Evolutionary conservation across 2,329 filamentous ascomycete species (phyloP), one percentile per base, ranked within the genome.

Genomic region (Phyllosticta citriasiana): DNA sequence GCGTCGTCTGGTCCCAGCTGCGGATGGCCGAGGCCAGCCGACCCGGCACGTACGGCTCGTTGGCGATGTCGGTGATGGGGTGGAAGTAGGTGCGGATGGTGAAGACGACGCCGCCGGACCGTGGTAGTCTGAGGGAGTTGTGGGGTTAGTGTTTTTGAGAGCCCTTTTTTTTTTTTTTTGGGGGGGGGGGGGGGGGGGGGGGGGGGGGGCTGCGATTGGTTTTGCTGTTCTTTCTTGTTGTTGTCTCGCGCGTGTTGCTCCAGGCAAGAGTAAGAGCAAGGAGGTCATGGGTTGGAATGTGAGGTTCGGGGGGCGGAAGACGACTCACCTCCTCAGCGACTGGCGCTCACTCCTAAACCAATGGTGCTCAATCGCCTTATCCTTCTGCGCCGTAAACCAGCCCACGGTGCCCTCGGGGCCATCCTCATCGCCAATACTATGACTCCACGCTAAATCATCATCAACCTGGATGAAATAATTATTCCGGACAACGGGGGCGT

Each of bases 381-480:
- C 81, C 75, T 89, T 89, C 73, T 89, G 82, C 1, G 89, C 88
- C 3, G 87, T 89, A 68, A 81, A 83, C 90, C 90, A 95, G 52
- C 85, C 86, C 47, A 58, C 54, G 1, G 86, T 82, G 0, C 78
- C 78, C 0, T 77, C 74, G 0, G 75, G 74, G 19, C 60, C 60
- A 70, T 95, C 88, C 72, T 95, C 91, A 16, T 75, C 67, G 0
- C 90, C 90, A 66, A 95, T 92, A 67, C 84, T 89, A 68, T 79
- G 76, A 63, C 86, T 89, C 90, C 90, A 95, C 0, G 87, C 78
- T 1, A 96, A 77, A 4, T 81, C 74, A 61, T 91, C 88, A 69
- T 95, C 90, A 1, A 94, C 89, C 74, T 95, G 90, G 64, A 95
- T 82, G 76, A 95, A 95, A 74, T 94, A 95, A 71, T 94, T 93